Evolutionary conservation across 75 land plant species (phyloP).

Genomic region (Cunninghamia lanceolata): DNA sequence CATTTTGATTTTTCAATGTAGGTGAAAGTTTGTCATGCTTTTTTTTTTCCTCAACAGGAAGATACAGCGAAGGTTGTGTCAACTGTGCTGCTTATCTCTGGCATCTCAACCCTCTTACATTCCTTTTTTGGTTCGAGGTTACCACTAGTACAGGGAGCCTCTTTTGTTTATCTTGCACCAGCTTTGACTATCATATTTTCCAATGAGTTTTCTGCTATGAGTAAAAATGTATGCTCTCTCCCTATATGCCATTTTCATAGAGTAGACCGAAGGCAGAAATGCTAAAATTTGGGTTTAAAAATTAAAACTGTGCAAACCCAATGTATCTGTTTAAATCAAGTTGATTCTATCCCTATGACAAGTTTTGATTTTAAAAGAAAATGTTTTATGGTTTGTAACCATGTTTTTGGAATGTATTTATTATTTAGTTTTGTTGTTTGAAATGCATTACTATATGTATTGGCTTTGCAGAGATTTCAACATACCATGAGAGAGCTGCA

Average conservation of each 20-base stretch:
- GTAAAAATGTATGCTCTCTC: constrained; percentile 30
- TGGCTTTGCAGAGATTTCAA: constrained; percentile 75
- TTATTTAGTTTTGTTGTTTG: background rate
- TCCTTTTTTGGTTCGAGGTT: constrained; percentile 48
- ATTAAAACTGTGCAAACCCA: background rate
- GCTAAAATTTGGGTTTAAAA: background rate
- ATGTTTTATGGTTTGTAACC: background rate
- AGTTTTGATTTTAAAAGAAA: too few relatives aligned
- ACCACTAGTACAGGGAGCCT: constrained; percentile 53
- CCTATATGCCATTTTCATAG: background rate
- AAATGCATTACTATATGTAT: background rate
- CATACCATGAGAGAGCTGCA: constrained; percentile 95
- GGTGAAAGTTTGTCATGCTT: background rate
- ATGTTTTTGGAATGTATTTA: background rate
- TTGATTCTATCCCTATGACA: background rate
- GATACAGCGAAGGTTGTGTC: constrained; percentile 53
- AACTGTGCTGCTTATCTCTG: constrained; percentile 54
- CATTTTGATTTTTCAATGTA: background rate
- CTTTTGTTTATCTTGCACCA: constrained; percentile 60
- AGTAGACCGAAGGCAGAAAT: background rate
- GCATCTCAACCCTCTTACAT: constrained; percentile 47
- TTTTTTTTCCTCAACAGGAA: constrained; percentile 1
- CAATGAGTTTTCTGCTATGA: constrained; percentile 14
- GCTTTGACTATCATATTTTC: constrained; percentile 41
- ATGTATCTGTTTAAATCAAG: background rate